Conservation (phyloP, 73 alveolate species). For the Paramecium primaurelia region DNA sequence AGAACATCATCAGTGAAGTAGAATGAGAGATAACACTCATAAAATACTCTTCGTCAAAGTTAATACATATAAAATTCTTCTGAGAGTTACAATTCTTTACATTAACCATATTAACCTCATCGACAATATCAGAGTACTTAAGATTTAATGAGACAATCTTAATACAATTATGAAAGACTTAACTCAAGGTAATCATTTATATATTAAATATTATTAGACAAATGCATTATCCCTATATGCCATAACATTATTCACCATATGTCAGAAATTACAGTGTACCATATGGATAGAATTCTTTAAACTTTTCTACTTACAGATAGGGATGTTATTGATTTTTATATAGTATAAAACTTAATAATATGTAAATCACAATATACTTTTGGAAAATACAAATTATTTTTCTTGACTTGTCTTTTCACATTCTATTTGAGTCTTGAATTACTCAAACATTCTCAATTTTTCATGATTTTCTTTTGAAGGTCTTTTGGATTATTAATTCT, state of each 20-base stretch:
- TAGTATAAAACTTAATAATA: neutral
- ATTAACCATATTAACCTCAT: neutral
- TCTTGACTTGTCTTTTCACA: neutral
- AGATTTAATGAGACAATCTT: neutral
- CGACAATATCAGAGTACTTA: neutral
- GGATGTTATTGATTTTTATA: constrained; percentile 9
- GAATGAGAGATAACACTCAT: neutral
- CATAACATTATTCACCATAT: constrained; percentile 1
- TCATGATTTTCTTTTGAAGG: constrained; percentile 47
- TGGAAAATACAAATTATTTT: neutral
- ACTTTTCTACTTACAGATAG: neutral
- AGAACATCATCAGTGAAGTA: neutral
- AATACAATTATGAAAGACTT: neutral
- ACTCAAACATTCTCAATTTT: neutral
- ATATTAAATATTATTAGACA: neutral
- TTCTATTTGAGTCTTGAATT: neutral
- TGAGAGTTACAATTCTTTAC: neutral
- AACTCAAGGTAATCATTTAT: neutral
- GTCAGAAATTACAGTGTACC: neutral
- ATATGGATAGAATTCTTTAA: neutral
- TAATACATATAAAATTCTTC: neutral
- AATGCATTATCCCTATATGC: neutral
- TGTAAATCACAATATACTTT: neutral
- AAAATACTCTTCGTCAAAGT: neutral
- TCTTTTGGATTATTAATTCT: neutral